These are phyloP conservation scores for Pleurozium schreberi DNA, from an alignment of 225 moss, liverwort and hornwort genomes.

Conservation along the genomic window DNA sequence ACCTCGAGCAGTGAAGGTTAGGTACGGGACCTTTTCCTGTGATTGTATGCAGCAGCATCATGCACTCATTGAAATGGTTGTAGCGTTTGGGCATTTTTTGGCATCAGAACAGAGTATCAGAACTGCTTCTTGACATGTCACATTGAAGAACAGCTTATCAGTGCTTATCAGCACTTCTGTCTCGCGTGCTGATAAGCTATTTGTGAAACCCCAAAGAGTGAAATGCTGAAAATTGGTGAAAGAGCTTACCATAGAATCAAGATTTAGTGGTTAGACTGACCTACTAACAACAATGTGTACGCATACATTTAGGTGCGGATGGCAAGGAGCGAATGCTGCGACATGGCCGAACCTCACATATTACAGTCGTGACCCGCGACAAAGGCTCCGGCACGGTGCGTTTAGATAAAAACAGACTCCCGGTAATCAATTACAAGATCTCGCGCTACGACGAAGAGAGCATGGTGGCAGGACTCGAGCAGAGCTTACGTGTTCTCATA, in stretches of 20 bases:
- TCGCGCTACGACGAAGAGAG: constrained; percentile 31
- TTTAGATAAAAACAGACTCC: background rate
- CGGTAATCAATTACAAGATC: constrained; percentile 16
- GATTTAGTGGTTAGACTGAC: background rate
- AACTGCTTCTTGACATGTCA: no score
- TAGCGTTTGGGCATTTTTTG: background rate
- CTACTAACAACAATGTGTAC: background rate
- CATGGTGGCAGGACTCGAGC: constrained; percentile 24
- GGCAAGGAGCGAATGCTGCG: constrained; percentile 49
- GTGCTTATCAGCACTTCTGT: background rate
- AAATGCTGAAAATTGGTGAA: background rate
- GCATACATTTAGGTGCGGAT: constrained; percentile 17
- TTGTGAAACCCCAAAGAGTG: background rate
- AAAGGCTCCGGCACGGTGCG: constrained; percentile 38
- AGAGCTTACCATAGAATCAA: background rate
- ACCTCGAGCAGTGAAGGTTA: background rate
- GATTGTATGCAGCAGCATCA: background rate
- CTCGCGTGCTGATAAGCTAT: background rate
- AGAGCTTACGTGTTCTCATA: constrained; percentile 39
- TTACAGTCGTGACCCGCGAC: constrained; percentile 58
- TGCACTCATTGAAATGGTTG: no score
- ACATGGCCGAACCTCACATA: constrained; percentile 46
- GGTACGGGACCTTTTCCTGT: no score
- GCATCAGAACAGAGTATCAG: background rate
- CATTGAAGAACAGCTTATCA: background rate